phyloP scores from a whole-genome alignment of 2,329 filamentous ascomycete species.

The Trichoderma brevicompactum region DNA sequence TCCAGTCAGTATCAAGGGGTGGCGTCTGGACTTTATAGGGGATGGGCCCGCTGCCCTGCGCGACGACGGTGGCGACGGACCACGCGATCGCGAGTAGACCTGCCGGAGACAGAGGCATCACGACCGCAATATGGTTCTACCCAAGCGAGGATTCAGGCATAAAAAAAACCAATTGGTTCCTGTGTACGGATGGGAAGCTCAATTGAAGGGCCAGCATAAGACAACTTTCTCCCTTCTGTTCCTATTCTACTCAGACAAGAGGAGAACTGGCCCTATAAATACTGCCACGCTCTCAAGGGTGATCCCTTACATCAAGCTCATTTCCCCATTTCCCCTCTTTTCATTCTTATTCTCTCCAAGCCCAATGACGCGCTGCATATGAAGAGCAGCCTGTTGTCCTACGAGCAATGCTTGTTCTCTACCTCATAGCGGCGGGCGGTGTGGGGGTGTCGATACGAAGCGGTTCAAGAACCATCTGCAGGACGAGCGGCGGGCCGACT shows the following conservation, averaged over 20 bases:
- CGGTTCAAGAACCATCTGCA: slow-evolving; percentile 1
- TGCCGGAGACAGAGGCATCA: slow-evolving; percentile 5
- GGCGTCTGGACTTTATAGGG: slow-evolving; percentile 47
- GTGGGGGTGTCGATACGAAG: slow-evolving; percentile 15
- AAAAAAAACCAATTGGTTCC: neutral
- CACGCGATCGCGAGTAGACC: slow-evolving; percentile 10
- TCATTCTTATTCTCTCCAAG: neutral
- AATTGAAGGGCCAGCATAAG: neutral
- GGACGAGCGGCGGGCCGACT: neutral
- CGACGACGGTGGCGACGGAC: neutral
- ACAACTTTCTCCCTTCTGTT: neutral
- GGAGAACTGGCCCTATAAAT: neutral
- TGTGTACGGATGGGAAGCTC: slow-evolving; percentile 3
- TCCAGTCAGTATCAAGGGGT: slow-evolving; percentile 58
- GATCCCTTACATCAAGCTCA: neutral
- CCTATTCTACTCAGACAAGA: neutral
- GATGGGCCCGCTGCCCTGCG: slow-evolving; percentile 23
- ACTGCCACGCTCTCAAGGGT: neutral
- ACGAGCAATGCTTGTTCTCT: neutral
- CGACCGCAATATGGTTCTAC: neutral
- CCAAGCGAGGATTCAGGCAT: neutral
- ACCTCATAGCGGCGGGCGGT: slow-evolving; percentile 13
- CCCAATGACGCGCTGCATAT: slow-evolving; percentile 26
- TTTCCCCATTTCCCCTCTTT: slow-evolving; percentile 10
- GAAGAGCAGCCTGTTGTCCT: slow-evolving; percentile 12